phyloP scores from a whole-genome alignment of 2,329 filamentous ascomycete genomes.

The Ascochyta koolunga region DNA sequence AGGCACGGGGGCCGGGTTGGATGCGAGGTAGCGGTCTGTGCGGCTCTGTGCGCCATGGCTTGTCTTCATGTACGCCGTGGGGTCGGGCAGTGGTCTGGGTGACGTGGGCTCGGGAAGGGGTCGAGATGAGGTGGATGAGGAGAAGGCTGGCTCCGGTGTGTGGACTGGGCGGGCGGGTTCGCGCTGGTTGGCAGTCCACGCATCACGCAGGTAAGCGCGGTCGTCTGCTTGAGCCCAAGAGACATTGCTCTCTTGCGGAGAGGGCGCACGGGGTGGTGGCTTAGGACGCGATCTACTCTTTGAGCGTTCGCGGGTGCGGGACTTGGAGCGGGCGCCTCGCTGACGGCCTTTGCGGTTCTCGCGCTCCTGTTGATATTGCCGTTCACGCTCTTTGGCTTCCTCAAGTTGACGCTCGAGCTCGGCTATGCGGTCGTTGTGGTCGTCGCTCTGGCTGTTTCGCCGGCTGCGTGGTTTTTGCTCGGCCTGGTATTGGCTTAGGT shows the following conservation, averaged over 20 bases:
- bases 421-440: slow-evolving; percentile 68
- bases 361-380: slow-evolving; percentile 66
- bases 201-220: slow-evolving; percentile 66
- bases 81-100: slow-evolving; percentile 42
- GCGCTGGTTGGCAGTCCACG: slow-evolving; percentile 56
- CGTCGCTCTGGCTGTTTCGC: slow-evolving; percentile 49
- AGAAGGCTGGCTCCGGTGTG: slow-evolving; percentile 26
- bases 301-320: slow-evolving; percentile 44
- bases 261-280: slow-evolving; percentile 47
- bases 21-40: slow-evolving; percentile 64
- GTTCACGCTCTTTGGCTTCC: slow-evolving; percentile 70
- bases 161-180: slow-evolving; percentile 39
- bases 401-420: slow-evolving; percentile 79
- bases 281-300: slow-evolving; percentile 42
- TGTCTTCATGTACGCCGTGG: slow-evolving; percentile 36
- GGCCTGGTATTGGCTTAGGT: slow-evolving; percentile 83
- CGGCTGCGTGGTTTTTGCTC: slow-evolving; percentile 60
- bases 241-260: slow-evolving; percentile 60
- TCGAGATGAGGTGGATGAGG: slow-evolving; percentile 25
- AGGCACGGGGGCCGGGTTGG: slow-evolving; percentile 58
- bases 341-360: slow-evolving; percentile 55
- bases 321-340: slow-evolving; percentile 47
- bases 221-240: slow-evolving; percentile 70
- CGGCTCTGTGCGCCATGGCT: slow-evolving; percentile 44
- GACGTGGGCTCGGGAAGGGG: slow-evolving; percentile 42